Base-by-base conservation (phyloP, 106 monocot genomes). In the Agapanthus africanus region DNA sequence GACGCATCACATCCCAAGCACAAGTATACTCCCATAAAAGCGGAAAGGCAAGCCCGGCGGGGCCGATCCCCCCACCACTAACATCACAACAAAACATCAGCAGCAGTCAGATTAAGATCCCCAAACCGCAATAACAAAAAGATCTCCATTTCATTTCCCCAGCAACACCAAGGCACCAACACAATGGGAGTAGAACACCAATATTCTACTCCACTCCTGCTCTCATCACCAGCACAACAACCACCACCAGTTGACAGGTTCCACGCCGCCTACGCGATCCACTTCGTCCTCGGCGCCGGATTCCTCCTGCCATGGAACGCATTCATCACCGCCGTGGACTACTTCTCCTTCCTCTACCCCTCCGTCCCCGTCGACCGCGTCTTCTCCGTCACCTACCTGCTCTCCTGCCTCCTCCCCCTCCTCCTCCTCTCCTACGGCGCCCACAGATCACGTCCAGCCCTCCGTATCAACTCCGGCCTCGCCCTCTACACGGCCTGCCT, bases 231-330 rank as follows among this genome's bases (percentile, higher is more conserved):
- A n/a, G n/a, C n/a, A n/a, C n/a, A 2, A 0, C 37, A 28, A 26
- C 22, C 41, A 30, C 73, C 4, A 51, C 39, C 94, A 0, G 34
- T 63, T 14, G 95, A 95, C 76, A 1, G 7, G 21, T 83, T 89
- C 76, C 70, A 79, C 59, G 23, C 87, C n/a, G 88, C 86, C 2
- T 97, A 91, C 89, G 4, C 40, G 7, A 67, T 89, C 70, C 88
- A 84, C 82, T 92, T 91, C 84, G 76, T 59, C 36, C 86, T 97
- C 42, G 95, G 95, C 50, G 64, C 80, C 27, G 91, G 95, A 1
- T 97, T 82, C 79, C 91, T 97, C 61, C 67, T 97, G 57, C 95
- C 95, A 0, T 92, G 95, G 95, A 97, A 97, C 82, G 86, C 91
- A 31, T 97, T 86, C 86, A 92, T 97, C 74, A 97, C 88, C 39